Conservation (phyloP, 441 rosid genomes). For the Pelargonium myrrhifolium region DNA sequence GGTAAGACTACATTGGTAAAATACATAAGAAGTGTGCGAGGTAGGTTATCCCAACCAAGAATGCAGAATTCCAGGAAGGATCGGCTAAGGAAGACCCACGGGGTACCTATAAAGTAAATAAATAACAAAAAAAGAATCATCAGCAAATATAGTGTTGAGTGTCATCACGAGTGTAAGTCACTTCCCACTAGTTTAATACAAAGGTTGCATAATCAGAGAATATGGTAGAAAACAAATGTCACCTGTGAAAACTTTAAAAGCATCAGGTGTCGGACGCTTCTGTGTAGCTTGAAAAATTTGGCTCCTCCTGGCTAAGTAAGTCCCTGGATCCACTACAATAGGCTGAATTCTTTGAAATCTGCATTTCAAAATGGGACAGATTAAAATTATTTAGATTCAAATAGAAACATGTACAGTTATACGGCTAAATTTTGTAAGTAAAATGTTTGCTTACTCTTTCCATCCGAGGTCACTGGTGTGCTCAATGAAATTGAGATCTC, state of each 20-base stretch:
- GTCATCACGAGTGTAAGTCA: not conserved
- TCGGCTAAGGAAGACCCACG: slow-evolving; percentile 71
- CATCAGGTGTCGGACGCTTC: slow-evolving; percentile 64
- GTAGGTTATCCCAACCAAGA: slow-evolving; percentile 85
- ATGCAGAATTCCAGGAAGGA: slow-evolving; percentile 71
- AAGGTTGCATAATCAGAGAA: not conserved
- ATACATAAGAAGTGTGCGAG: slow-evolving; percentile 75
- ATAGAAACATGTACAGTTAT: not conserved
- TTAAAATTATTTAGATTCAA: slow-evolving; percentile 15
- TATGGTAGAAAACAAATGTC: slow-evolving; percentile 24
- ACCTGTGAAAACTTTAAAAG: slow-evolving; percentile 82
- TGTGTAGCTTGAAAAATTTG: slow-evolving; percentile 72
- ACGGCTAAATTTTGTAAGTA: slow-evolving; percentile 5
- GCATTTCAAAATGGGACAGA: slow-evolving; percentile 16
- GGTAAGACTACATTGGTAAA: slow-evolving; percentile 64
- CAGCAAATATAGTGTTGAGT: not conserved
- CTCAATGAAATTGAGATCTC: slow-evolving; percentile 78
- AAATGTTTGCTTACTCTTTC: slow-evolving; percentile 67
- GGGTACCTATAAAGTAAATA: slow-evolving; percentile 51
- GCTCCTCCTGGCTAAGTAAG: slow-evolving; percentile 67
- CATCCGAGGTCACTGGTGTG: slow-evolving; percentile 88
- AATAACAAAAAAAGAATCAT: not conserved
- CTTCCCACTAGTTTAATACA: not conserved
- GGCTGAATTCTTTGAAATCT: slow-evolving; percentile 77
- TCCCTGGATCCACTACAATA: slow-evolving; percentile 71